A percentile compares a stretch with the other conserved stretches of the same genome.
Conservation (phyloP, 345 rosid genomes). For the Syzygium grande region DNA sequence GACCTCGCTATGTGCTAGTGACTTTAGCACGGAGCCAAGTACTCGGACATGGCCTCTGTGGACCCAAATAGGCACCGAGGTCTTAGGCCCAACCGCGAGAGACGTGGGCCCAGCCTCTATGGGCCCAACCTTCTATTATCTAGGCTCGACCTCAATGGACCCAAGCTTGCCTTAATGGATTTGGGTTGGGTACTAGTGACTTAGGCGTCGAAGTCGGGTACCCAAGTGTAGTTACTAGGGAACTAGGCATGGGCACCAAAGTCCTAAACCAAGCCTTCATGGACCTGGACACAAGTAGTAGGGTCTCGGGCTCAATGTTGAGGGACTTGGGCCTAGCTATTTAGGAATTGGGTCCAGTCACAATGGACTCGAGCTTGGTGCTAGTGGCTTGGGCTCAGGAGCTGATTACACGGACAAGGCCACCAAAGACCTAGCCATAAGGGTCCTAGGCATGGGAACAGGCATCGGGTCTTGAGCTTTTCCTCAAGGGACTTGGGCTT, state of each 20-base stretch:
- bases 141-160: background rate
- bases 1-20: background rate
- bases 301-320: too few species aligned
- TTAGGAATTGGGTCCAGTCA: too few species aligned
- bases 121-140: background rate
- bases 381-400: too few species aligned
- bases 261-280: background rate
- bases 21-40: background rate
- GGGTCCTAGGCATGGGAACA: background rate
- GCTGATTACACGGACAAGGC: background rate
- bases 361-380: too few species aligned
- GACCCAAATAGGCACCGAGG: background rate
- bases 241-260: background rate
- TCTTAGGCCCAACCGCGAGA: background rate
- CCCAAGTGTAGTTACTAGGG: background rate
- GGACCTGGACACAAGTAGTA: too few species aligned
- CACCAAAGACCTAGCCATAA: background rate
- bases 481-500: background rate
- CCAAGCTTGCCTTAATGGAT: fast-evolving
- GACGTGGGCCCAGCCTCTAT: fast-evolving
- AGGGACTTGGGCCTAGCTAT: too few species aligned
- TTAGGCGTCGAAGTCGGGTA: background rate
- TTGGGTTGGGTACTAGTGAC: background rate
- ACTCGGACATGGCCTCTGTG: background rate
- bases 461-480: background rate